These are phyloP conservation scores for Yamadazyma epiphylla DNA, from an alignment of 1,139 yeast species.

Conservation along the genomic window DNA sequence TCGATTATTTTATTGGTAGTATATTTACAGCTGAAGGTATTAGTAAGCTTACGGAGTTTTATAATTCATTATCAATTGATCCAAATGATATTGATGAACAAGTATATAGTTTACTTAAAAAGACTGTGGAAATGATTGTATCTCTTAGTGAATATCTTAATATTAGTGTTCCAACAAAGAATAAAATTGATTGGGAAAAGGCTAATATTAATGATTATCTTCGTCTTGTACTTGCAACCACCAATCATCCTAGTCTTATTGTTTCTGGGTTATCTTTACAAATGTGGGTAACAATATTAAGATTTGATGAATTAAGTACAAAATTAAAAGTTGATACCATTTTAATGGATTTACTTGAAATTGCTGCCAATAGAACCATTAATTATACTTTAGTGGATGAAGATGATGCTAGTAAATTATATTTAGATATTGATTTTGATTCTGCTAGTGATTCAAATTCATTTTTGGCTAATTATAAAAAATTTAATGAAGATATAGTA, in stretches of 20 bases:
- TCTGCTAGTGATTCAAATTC: constrained; percentile 76
- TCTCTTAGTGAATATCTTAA: constrained; percentile 78
- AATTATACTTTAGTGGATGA: constrained; percentile 69
- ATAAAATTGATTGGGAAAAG: constrained; percentile 42
- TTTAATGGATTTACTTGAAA: constrained; percentile 66
- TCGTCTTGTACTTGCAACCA: constrained; percentile 71
- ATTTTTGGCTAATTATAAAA: constrained; percentile 76
- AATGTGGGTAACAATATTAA: constrained; percentile 88
- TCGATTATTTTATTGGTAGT: constrained; percentile 73
- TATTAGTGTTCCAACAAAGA: constrained; percentile 32
- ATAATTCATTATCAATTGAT: constrained; percentile 58
- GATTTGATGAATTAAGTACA: constrained; percentile 70
- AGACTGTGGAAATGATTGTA: constrained; percentile 90
- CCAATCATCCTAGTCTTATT: constrained; percentile 81
- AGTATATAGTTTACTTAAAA: constrained; percentile 75
- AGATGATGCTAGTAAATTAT: constrained; percentile 59
- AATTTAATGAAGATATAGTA: constrained; percentile 86
- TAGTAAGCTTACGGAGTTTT: constrained; percentile 60
- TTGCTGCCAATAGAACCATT: constrained; percentile 74
- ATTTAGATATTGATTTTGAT: constrained; percentile 81
- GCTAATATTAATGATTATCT: constrained; percentile 65
- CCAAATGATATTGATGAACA: constrained; percentile 77
- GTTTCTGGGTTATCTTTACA: constrained; percentile 88
- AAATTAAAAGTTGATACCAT: constrained; percentile 47
- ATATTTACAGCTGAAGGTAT: constrained; percentile 75